These are phyloP conservation scores for Coemansia sp. DNA, from an alignment of 192 early-diverging fungal genomes.

Conservation along the genomic window DNA sequence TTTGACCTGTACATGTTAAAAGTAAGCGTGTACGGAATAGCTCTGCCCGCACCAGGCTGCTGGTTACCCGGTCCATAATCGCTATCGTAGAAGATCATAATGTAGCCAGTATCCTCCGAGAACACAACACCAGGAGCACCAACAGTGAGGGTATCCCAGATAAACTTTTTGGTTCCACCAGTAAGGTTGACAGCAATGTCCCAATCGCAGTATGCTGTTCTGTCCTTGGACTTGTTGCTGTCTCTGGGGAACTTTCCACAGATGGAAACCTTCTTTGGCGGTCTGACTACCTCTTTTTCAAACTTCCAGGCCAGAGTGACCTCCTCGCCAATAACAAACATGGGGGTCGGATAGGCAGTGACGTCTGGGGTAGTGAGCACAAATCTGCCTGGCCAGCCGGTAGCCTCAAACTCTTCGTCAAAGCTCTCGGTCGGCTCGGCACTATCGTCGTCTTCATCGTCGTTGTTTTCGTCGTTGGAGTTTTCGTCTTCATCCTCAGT, in stretches of 20 bases:
- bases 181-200: constrained; percentile 43
- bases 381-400: constrained; percentile 25
- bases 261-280: constrained; percentile 34
- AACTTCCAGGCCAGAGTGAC: constrained; percentile 41
- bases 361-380: constrained; percentile 30
- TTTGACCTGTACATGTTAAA: constrained; percentile 50
- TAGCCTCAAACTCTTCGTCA: constrained; percentile 39
- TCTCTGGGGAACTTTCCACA: constrained; percentile 40
- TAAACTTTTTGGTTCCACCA: constrained; percentile 24
- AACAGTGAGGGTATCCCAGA: constrained; percentile 37
- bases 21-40: constrained; percentile 22
- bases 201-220: constrained; percentile 30
- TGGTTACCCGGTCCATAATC: constrained; percentile 31
- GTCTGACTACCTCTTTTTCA: constrained; percentile 18
- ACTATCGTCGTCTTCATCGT: background rate
- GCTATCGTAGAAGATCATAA: constrained; percentile 39
- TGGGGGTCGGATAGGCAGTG: constrained; percentile 25
- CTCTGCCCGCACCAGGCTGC: constrained; percentile 27
- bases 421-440: constrained; percentile 15
- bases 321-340: constrained; percentile 43
- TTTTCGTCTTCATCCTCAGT: background rate
- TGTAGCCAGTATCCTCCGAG: constrained; percentile 29
- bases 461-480: constrained; percentile 5
- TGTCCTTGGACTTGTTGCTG: constrained; percentile 13
- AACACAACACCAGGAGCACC: constrained; percentile 30